Base-by-base conservation (phyloP, 345 rosid genomes). In the Camelina laxa region DNA sequence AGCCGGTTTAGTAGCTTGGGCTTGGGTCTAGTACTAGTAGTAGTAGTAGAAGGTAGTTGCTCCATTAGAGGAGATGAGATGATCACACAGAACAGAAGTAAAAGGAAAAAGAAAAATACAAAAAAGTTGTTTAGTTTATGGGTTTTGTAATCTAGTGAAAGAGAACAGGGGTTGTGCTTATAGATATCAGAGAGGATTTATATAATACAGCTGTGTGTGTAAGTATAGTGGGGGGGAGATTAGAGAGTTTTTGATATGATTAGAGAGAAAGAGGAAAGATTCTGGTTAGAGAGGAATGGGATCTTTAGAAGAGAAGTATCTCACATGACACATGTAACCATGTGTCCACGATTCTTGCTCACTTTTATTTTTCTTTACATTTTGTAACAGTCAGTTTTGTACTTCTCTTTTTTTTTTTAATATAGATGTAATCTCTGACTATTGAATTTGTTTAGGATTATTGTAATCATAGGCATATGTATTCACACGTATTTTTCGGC, bases 1-100 rank as follows among this genome's bases (percentile, higher is more conserved):
- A 94, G 89, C 21, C 87, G 80, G 44, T 82, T 80, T 8, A 91
- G 50, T 38, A 82, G 60, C 69, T 67, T 82, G 1, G 72, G 80
- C 17, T 71, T 82, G 60, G 47, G 67, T 30, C 69, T 69, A 9
- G 11, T 75, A 57, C 4, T 45, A 57, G 7, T 45, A 9, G 8
- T 75, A 57, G 4, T 47, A 58, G 7, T 22, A 56, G 80, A 70
- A 63, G 80, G 72, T 38, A 70, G 72, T 65, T 50, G 73, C 63
- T 78, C 77, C 81, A 78, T 78, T 42, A 59, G 42, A 75, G 69
- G 30, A 27, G 30, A 27, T 27, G 30, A 42, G 76, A 71, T 71
- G 57, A 66, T 33, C 36, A 8, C 36, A 33, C 36, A 33, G 36
- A 27, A 66, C 38, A 49, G 35, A 47, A 56, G 76, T 50, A 21